Evolutionary conservation across 768 basidiomycete species (phyloP), one percentile per base, ranked within the genome.

Genomic region (Trametes maxima): DNA sequence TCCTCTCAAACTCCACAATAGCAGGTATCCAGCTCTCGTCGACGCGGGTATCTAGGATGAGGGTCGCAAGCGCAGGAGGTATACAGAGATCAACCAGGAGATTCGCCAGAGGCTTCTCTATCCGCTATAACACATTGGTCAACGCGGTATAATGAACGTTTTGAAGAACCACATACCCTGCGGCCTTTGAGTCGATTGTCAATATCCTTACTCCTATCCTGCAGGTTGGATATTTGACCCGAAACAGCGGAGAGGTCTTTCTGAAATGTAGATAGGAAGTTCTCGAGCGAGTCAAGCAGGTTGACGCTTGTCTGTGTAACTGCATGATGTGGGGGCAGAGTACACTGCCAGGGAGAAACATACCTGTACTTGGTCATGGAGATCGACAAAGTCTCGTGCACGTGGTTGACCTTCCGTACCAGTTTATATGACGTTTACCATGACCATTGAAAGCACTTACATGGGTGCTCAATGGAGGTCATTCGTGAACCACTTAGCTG

Each of bases 221-320:
- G 97, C 22, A 99, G 80, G 64, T 98, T 94, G 1, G 93, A 90
- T 72, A 99, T 96, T 72, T 99, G 95, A 3, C 94, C 92, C 2
- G 97, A 98, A 11, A 98, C 97, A 1, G 89, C 88, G 5, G 94
- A 91, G 21, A 99, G 80, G 73, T 99, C 96, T 67, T 82, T 89
- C 74, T 98, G 96, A 70, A 99, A 99, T 0, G 92, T 97, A 2
- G 94, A 94, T 12, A 99, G 82, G 74, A 98, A 98, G 1, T 86
- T 81, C 66, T 97, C 89, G 3, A 99, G 81, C 1, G 93, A 93
- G 69, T 94, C 88, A 54, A 99, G 80, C 19, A 98, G 82, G 60
- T 80, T 81, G 14, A 92, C 83, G 69, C 95, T 96, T 16, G 92
- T 89, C 96, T 99, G 72, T 8, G 25, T 16, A 17, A 43, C 16